Evolutionary conservation across 2,329 filamentous ascomycete genomes (phyloP).

Genomic region (Pseudopithomyces maydicus): DNA sequence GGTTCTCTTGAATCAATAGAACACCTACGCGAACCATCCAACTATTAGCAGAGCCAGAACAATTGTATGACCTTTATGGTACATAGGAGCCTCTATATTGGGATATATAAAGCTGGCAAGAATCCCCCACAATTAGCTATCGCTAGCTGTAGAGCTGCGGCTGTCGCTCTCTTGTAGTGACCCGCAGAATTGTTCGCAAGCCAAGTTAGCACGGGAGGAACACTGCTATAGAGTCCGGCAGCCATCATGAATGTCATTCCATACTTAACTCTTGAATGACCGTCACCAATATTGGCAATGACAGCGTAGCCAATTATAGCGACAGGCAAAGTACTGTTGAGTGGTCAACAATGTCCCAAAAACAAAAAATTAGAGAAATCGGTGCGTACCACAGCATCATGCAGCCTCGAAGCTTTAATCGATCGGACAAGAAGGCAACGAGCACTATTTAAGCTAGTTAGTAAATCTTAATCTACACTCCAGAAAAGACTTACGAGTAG

Average conservation of each 20-base stretch:
- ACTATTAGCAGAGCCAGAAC: slow-evolving; percentile 63
- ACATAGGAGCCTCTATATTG: slow-evolving; percentile 60
- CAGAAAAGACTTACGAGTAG: neutral
- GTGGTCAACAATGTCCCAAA: too few relatives aligned
- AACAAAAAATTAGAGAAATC: too few relatives aligned
- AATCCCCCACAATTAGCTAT: slow-evolving; percentile 72
- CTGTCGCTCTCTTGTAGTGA: slow-evolving; percentile 72
- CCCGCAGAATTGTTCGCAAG: slow-evolving; percentile 70
- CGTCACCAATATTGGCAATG: slow-evolving; percentile 60
- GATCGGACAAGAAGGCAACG: slow-evolving; percentile 64
- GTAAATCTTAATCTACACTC: neutral
- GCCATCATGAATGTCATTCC: slow-evolving; percentile 72
- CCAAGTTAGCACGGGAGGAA: slow-evolving; percentile 68
- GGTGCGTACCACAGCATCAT: slow-evolving; percentile 60
- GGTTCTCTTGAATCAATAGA: neutral
- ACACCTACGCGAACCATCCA: slow-evolving; percentile 54
- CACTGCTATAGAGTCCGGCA: slow-evolving; percentile 65
- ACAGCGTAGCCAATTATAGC: slow-evolving; percentile 71
- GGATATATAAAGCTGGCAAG: slow-evolving; percentile 69
- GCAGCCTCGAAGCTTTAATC: slow-evolving; percentile 61
- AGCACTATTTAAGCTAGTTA: slow-evolving; percentile 51
- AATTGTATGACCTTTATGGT: slow-evolving; percentile 65
- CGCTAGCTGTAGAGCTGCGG: slow-evolving; percentile 66
- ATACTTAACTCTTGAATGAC: slow-evolving; percentile 57
- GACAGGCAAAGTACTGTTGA: slow-evolving; percentile 58